Conservation (phyloP, 1,284 basidiomycete genomes). For the Sanghuangporus weigelae region DNA sequence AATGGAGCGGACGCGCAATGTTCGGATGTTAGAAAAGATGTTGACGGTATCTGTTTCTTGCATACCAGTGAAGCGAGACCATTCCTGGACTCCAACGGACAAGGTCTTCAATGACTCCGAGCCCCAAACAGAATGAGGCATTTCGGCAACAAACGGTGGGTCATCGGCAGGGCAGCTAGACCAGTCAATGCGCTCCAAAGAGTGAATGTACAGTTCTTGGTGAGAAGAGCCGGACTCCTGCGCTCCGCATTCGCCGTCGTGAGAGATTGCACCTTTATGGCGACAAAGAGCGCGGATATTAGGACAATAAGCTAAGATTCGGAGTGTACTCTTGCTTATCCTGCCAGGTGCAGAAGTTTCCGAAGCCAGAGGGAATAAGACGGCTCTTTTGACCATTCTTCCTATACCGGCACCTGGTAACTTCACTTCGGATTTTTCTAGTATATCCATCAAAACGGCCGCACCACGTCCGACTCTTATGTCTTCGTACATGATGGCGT, state of each 20-base stretch:
- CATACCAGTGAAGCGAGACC: background rate
- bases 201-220: background rate
- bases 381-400: background rate
- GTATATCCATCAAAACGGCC: background rate
- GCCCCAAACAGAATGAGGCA: constrained; percentile 2
- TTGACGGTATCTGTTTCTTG: background rate
- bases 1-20: constrained; percentile 3
- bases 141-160: background rate
- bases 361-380: background rate
- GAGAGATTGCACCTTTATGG: background rate
- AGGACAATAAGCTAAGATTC: constrained; percentile 5
- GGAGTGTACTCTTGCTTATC: background rate
- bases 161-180: background rate
- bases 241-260: too few relatives aligned
- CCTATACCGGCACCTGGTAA: background rate
- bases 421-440: background rate
- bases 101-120: background rate
- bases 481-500: constrained; percentile 3
- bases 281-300: constrained; percentile 1
- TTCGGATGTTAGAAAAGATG: background rate
- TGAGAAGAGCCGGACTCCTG: background rate
- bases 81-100: constrained; percentile 1
- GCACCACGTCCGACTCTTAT: constrained; percentile 3
- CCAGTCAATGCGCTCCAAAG: constrained; percentile 5
- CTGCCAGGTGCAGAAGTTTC: background rate